Conservation (phyloP, 2,329 filamentous ascomycete species). For the Phoma sp. region DNA sequence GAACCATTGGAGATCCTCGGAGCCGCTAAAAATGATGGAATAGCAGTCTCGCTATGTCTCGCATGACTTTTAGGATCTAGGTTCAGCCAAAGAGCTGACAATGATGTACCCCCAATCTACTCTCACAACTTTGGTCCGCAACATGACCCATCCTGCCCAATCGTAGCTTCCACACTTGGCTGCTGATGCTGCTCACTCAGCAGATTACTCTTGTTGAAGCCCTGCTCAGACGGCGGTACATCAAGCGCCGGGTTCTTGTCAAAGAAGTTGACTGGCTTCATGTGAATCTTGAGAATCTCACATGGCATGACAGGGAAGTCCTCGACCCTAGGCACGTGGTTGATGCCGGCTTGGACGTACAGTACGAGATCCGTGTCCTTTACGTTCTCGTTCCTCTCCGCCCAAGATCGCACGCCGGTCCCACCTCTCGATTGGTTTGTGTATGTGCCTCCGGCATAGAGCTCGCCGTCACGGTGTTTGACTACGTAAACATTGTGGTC, state of each 20-base stretch:
- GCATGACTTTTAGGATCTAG: no score
- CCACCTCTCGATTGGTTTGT: slow-evolving; percentile 65
- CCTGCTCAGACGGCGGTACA: slow-evolving; percentile 61
- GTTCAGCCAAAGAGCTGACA: no score
- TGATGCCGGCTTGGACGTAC: slow-evolving; percentile 65
- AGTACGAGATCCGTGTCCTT: slow-evolving; percentile 64
- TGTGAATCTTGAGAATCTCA: slow-evolving; percentile 63
- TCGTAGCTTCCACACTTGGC: slow-evolving; percentile 42
- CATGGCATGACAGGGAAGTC: slow-evolving; percentile 67
- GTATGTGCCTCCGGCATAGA: slow-evolving; percentile 66
- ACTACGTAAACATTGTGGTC: slow-evolving; percentile 66
- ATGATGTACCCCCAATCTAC: background rate
- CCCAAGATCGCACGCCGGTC: slow-evolving; percentile 57
- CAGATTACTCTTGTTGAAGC: slow-evolving; percentile 52
- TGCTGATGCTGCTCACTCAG: slow-evolving; percentile 49
- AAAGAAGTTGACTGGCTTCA: slow-evolving; percentile 67
- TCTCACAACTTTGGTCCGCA: slow-evolving; percentile 43
- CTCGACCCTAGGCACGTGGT: slow-evolving; percentile 62
- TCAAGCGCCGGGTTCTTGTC: slow-evolving; percentile 64
- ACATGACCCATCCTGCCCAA: slow-evolving; percentile 48
- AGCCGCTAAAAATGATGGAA: no score
- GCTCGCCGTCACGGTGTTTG: slow-evolving; percentile 63
- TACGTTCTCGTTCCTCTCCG: slow-evolving; percentile 59
- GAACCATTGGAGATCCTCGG: no score
- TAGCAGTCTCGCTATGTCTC: no score